These are phyloP conservation scores for Boletus bicolor DNA, from an alignment of 768 basidiomycete genomes.

Conservation along the genomic window DNA sequence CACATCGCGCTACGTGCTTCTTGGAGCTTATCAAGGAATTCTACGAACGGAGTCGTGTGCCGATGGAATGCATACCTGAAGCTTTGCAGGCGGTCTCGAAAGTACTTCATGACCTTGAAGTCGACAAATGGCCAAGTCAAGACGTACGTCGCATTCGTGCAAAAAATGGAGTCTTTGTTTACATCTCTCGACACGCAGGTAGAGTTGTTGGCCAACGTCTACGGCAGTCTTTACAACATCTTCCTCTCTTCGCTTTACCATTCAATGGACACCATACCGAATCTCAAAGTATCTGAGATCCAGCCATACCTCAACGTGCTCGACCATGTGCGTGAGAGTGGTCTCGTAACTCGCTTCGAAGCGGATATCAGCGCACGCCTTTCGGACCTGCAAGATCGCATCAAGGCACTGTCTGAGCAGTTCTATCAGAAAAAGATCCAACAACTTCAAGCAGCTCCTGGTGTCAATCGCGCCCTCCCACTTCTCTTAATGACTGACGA, in stretches of 20 bases:
- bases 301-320: conserved; percentile 62
- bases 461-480: conserved; percentile 79
- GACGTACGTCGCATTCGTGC: conserved; percentile 59
- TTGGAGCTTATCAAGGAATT: conserved; percentile 82
- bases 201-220: conserved; percentile 65
- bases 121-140: conserved; percentile 73
- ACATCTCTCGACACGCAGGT: conserved; percentile 38
- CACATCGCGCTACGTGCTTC: conserved; percentile 77
- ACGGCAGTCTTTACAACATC: conserved; percentile 76
- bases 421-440: conserved; percentile 63
- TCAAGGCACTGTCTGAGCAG: conserved; percentile 55
- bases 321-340: conserved; percentile 67
- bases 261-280: conserved; percentile 71
- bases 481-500: conserved; percentile 84
- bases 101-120: conserved; percentile 63
- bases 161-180: conserved; percentile 1
- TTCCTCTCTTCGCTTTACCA: conserved; percentile 86
- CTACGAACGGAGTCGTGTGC: conserved; percentile 87
- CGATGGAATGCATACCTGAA: conserved; percentile 92
- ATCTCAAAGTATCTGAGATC: conserved; percentile 68
- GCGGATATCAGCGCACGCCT: conserved; percentile 69
- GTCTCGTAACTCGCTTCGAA: conserved; percentile 68
- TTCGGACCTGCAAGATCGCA: conserved; percentile 61
- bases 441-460: conserved; percentile 64
- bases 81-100: conserved; percentile 73